Conservation (phyloP, 495 filamentous ascomycete species). For the Massariosphaeria phaeospora region DNA sequence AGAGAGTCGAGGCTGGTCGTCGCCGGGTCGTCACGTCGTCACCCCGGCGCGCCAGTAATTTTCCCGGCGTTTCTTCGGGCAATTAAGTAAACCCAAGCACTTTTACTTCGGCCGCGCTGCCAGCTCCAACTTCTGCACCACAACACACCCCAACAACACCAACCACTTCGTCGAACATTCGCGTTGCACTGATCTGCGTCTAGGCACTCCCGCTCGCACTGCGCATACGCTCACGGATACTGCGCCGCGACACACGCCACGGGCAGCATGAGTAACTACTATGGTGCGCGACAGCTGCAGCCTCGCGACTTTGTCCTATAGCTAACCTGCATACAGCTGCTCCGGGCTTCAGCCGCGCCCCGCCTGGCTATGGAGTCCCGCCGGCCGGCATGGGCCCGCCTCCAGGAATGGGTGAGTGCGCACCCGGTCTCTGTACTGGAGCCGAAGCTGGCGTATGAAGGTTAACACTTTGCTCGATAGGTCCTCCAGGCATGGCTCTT, state of each 20-base stretch:
- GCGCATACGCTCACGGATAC: too few species aligned
- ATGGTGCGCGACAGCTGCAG: slow-evolving; percentile 52
- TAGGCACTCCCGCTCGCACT: too few species aligned
- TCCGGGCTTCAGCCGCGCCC: slow-evolving; percentile 62
- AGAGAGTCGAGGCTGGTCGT: not conserved
- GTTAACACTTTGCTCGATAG: slow-evolving; percentile 33
- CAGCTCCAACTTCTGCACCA: too few species aligned
- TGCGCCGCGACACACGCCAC: too few species aligned
- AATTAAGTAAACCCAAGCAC: not conserved
- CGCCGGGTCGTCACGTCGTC: not conserved
- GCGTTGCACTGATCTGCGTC: too few species aligned
- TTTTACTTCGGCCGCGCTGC: not conserved
- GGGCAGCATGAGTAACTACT: slow-evolving; percentile 75
- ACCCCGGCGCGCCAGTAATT: not conserved
- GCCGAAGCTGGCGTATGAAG: not conserved
- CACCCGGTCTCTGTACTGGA: slow-evolving; percentile 4
- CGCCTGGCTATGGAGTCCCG: slow-evolving; percentile 67
- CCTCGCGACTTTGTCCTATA: not conserved
- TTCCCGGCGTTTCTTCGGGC: slow-evolving; percentile 2
- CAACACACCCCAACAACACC: not conserved
- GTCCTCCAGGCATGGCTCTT: slow-evolving; percentile 58
- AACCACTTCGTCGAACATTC: too few species aligned
- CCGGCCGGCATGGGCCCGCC: slow-evolving; percentile 65
- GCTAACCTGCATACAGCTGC: slow-evolving; percentile 10
- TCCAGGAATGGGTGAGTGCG: slow-evolving; percentile 80